phyloP scores from a whole-genome alignment of 129 eudicot species.

The Oenanthe sinensis region DNA sequence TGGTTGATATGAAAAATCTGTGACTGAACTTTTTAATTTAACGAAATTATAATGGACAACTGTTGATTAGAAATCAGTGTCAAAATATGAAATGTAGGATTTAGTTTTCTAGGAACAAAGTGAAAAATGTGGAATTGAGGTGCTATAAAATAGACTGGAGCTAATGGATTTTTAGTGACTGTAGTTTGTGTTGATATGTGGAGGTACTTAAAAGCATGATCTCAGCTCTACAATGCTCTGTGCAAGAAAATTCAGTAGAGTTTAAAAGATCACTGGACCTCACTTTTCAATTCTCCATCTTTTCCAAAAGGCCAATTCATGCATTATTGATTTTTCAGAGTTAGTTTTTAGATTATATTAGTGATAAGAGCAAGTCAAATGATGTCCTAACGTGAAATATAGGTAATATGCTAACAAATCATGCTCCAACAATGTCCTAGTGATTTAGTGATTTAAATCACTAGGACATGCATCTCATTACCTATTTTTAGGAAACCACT shows the following conservation, averaged over 20 bases:
- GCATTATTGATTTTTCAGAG: no score
- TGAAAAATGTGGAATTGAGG: background rate
- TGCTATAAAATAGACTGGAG: background rate
- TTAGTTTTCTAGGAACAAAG: background rate
- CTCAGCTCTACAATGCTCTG: background rate
- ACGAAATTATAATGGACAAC: background rate
- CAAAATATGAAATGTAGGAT: background rate
- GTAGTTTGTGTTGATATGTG: background rate
- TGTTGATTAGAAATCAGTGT: background rate
- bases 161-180: background rate
- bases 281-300: background rate
- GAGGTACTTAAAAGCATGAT: background rate
- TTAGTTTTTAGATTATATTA: background rate
- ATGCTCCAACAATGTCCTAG: no score
- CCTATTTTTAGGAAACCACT: no score
- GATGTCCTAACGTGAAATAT: no score
- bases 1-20: background rate
- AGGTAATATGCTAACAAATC: no score
- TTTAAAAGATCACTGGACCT: background rate
- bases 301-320: background rate
- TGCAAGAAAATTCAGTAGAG: background rate
- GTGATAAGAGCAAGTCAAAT: background rate
- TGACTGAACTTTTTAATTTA: background rate
- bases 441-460: no score
- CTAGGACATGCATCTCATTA: no score